Base-by-base conservation (phyloP, 2,329 filamentous ascomycete genomes). In the Aspergillus pseudoglaucus region DNA sequence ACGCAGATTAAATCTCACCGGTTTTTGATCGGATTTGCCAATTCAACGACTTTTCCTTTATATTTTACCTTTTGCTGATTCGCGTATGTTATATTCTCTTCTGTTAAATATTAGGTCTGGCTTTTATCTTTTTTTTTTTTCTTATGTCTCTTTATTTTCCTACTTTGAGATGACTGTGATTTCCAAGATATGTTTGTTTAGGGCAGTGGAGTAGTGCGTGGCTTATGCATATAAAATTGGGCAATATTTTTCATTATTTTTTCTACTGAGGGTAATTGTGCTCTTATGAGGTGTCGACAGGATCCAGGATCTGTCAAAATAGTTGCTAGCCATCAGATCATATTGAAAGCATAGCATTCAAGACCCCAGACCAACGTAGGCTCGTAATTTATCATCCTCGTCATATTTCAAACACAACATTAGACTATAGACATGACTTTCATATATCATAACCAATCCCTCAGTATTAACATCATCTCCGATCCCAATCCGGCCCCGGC, bases 1-100 rank as follows among this genome's bases (percentile, higher is more conserved):
- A 84, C 56, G 77, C 82, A 45, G 83, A 85, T 58, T 74, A 58
- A 30, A 30, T 30, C 9, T 30, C 25, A 30, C 10, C 10, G 9
- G 25, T 30, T 9, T 30, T 12, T 30, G 10, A 30, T 30, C 10
- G 9, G 25, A 30, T 30, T 10, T 4, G 25, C 25, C 25, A 12
- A 30, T 30, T 30, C 25, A 30, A 30, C 25, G 25, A 30, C 25
- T 30, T 30, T 30, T 12, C 10, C 10, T 30, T 12, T 30, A 30
- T 12, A 30, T 10, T 30, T 10, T 27, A 27, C 10, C 25, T 0
- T 30, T 12, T 30, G 10, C 25, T 30, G 25, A 10, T 30, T 30
- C 25, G 25, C 25, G 25, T 4, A 30, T 30, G 10, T 30, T 30
- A 12, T 30, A 30, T 30, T 30, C 25, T 30, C 25, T 30, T 30